These are phyloP conservation scores for Theileria equi DNA, from an alignment of 169 alveolate genomes.

Conservation along the genomic window DNA sequence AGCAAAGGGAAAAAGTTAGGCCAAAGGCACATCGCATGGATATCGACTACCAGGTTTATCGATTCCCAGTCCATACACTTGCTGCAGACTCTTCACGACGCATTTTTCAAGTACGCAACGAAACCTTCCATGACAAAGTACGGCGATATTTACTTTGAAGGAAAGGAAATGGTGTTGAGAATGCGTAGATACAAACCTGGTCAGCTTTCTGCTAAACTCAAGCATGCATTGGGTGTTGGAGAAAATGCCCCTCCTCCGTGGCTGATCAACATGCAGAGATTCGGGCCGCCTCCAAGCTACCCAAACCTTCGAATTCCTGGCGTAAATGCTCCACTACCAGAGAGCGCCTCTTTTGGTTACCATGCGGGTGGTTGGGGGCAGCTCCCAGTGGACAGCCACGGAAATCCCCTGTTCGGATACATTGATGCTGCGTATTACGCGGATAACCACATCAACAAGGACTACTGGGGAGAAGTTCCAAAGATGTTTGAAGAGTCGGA, in stretches of 20 bases:
- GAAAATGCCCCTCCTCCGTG: constrained; percentile 95
- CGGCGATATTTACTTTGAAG: constrained; percentile 97
- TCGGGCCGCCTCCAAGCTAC: constrained; percentile 99
- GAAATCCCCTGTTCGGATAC: constrained; percentile 75
- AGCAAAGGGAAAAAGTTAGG: constrained; percentile 95
- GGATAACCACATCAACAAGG: constrained; percentile 52
- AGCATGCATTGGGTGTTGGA: constrained; percentile 94
- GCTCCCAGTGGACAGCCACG: constrained; percentile 80
- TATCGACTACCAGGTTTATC: constrained; percentile 88
- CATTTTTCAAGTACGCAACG: constrained; percentile 94
- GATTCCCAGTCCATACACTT: not conserved
- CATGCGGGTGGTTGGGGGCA: constrained; percentile 93
- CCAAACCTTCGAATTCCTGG: constrained; percentile 97
- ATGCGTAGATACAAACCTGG: constrained; percentile 94
- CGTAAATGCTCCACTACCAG: constrained; percentile 89
- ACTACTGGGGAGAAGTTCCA: constrained; percentile 67
- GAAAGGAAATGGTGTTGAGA: constrained; percentile 94
- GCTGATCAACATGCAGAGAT: constrained; percentile 95
- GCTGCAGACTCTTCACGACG: constrained; percentile 92
- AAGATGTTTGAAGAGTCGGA: constrained; percentile 53
- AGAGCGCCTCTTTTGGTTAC: constrained; percentile 80
- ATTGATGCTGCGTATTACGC: constrained; percentile 64
- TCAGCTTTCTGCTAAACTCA: constrained; percentile 87
- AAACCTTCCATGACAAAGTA: constrained; percentile 92
- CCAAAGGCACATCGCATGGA: constrained; percentile 95